These are phyloP conservation scores for Sclerotinia trifoliorum DNA, from an alignment of 2,329 filamentous ascomycete species.

Conservation along the genomic window DNA sequence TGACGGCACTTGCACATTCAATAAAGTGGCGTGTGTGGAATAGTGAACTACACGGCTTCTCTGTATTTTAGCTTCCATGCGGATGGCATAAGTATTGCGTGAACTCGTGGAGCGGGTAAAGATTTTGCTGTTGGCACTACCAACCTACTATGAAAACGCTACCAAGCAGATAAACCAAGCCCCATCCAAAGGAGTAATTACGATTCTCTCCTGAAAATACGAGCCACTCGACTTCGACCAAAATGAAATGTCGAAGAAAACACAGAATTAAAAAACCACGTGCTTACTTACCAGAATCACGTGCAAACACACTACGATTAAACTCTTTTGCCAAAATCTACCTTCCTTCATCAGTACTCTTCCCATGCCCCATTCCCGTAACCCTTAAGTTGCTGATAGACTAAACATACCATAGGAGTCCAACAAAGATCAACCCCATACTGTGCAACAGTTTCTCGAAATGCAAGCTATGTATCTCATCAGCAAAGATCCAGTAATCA, in stretches of 20 bases:
- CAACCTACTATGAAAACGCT: not conserved
- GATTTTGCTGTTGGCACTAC: not conserved
- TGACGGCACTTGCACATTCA: not conserved
- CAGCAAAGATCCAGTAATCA: not conserved
- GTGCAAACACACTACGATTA: conserved; percentile 58
- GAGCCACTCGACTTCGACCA: not conserved
- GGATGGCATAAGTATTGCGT: no score
- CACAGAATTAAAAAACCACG: not conserved
- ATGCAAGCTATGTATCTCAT: conserved; percentile 54
- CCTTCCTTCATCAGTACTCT: not conserved
- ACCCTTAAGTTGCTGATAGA: no score
- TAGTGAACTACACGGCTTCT: not conserved
- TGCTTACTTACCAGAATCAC: conserved; percentile 55
- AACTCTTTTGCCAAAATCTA: conserved; percentile 65
- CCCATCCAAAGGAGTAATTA: not conserved
- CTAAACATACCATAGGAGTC: conserved; percentile 60
- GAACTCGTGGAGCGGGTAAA: not conserved
- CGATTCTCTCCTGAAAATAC: no score
- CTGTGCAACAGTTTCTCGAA: conserved; percentile 63
- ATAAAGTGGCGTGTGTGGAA: not conserved
- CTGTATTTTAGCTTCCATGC: not conserved
- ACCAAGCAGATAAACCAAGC: not conserved
- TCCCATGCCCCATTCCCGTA: no score
- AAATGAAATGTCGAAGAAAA: not conserved
- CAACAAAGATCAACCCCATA: conserved; percentile 67